Percentiles rank a stretch among this genome's conserved stretches.
Conservation (phyloP, 202 grass and related monocot genomes). For the Eragrostis tef region DNA sequence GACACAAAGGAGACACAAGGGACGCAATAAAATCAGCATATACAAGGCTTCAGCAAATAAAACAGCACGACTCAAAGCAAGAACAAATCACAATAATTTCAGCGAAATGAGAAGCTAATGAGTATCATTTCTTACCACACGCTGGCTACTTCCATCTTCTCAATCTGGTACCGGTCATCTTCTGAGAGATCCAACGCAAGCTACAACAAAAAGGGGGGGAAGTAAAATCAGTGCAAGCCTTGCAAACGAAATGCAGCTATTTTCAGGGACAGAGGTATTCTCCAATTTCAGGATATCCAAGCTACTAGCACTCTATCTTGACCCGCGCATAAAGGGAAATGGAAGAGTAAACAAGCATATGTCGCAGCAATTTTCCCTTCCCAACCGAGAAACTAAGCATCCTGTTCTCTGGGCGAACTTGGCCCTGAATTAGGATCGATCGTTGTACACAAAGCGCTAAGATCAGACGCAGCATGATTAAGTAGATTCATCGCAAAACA, state of each 20-base stretch:
- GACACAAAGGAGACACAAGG: background rate
- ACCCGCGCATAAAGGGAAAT: background rate
- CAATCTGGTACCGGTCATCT: slow-evolving; percentile 71
- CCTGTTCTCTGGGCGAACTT: background rate
- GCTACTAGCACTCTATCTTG: background rate
- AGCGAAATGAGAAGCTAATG: background rate
- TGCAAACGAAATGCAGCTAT: background rate
- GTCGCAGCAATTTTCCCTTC: background rate
- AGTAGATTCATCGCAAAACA: background rate
- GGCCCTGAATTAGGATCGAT: background rate
- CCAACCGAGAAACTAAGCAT: background rate
- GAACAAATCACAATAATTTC: background rate
- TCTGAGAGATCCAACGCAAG: slow-evolving; percentile 82
- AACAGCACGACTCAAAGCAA: background rate
- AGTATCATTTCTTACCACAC: slow-evolving; percentile 50
- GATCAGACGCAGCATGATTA: too few species aligned
- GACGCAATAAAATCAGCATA: background rate
- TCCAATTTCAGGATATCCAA: background rate
- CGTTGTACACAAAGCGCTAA: too few species aligned
- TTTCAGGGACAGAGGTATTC: background rate
- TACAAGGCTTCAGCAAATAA: background rate
- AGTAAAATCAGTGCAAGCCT: background rate
- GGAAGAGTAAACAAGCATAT: background rate
- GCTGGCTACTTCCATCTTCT: slow-evolving; percentile 73
- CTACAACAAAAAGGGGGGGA: slow-evolving; percentile 45